Base-by-base conservation (phyloP, 2,329 filamentous ascomycete species). In the Stachybotrys chlorohalonatus region DNA sequence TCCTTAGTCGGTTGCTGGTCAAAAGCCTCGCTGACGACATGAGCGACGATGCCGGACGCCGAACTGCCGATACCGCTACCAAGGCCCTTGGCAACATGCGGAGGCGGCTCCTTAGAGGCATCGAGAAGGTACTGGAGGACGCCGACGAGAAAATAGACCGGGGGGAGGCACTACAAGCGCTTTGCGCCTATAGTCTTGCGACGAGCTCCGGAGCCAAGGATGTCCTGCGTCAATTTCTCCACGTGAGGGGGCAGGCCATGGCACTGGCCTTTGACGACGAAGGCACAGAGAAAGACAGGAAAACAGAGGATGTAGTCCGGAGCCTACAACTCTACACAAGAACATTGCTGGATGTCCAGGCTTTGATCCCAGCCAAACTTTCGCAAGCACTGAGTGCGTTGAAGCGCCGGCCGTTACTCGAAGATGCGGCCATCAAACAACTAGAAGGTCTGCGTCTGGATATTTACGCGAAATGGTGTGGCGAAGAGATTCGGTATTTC, bases 181-280 rank as follows among this genome's bases (percentile, higher is more conserved):
- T 96, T 60, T 88, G 85, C 54, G 91, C 92, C 0, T 92, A 91
- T 67, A 91, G 90, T 57, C 76, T 97, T 52, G 83, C 85, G 1
- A 91, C 87, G 3, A 95, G 83, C 63, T 90, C 87, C 0, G 88
- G 90, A 0, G 84, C 89, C 0, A 84, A 82, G 55, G 91, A 96
- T 66, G 87, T 90, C 1, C 70, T 96, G 53, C 77, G 83, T 7
- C 85, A 94, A 69, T 93, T 96, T 62, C 78, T 95, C 52, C 79
- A 84, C 52, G 80, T 91, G 7, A 80, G 93, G 49, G 79, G 82
- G 47, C 82, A 87, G 55, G 84, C 85, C 32, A 84, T 96, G 63
- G 75, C 80, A 0, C 71, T 79, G 46, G 79, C 82, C 11, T 78
- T 93, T 51, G 81, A 83, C 17, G 59, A 68, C 9, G 76, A 75